Evolutionary conservation across 2,329 filamentous ascomycete genomes (phyloP).

Genomic region (Macrophomina phaseolina): DNA sequence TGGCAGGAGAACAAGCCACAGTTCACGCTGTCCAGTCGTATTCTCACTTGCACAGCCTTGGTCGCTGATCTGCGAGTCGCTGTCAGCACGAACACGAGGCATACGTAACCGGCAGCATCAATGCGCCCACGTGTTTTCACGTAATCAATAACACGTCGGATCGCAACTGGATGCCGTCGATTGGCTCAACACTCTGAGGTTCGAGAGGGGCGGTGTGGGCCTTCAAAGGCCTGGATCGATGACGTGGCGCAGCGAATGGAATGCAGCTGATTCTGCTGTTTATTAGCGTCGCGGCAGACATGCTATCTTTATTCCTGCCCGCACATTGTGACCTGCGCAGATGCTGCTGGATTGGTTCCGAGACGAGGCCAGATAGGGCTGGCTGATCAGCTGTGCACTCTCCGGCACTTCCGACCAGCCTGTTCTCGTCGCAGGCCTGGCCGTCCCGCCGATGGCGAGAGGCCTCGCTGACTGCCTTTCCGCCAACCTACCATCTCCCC

Average conservation of each 20-base stretch:
- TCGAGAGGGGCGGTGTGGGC: neutral
- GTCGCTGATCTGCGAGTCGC: neutral
- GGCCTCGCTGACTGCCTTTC: no score
- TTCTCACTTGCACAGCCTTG: neutral
- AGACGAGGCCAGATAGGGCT: neutral
- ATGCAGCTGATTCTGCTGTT: neutral
- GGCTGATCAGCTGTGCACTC: neutral
- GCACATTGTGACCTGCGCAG: neutral
- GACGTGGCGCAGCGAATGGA: neutral
- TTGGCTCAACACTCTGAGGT: neutral
- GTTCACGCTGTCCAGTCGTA: neutral
- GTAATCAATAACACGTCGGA: neutral
- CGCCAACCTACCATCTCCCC: no score
- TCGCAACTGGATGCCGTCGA: neutral
- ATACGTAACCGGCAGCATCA: neutral
- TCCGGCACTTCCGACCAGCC: neutral
- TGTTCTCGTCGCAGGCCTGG: neutral
- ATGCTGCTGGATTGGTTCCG: neutral
- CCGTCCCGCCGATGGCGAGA: no score
- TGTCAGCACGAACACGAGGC: neutral
- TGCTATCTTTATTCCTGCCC: neutral
- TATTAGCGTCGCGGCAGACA: neutral
- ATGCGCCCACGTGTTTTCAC: neutral
- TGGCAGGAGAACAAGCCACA: neutral
- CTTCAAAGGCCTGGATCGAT: neutral